Conservation (phyloP, 257 asterid species). For the Rhazya stricta region DNA sequence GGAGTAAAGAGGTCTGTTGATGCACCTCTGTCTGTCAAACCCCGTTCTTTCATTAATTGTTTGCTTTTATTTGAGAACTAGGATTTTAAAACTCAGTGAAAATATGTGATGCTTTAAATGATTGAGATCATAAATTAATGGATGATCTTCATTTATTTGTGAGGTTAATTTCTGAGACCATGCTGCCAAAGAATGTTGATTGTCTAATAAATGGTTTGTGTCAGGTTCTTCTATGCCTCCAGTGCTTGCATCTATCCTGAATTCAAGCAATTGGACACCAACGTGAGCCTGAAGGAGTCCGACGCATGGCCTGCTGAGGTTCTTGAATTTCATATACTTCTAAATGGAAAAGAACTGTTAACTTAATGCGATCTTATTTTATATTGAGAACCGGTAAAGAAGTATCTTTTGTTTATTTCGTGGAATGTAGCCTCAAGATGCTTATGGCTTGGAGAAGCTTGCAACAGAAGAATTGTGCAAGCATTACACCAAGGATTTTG, state of each 20-base stretch:
- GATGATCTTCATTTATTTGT: not conserved
- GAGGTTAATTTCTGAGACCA: not conserved
- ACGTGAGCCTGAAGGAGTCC: slow-evolving; percentile 90
- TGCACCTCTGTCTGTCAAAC: not conserved
- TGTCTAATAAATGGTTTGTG: slow-evolving; percentile 12
- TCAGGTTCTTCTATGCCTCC: slow-evolving; percentile 89
- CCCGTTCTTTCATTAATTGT: not conserved
- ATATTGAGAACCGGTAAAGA: not conserved
- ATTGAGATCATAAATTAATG: not conserved
- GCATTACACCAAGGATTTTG: slow-evolving; percentile 92
- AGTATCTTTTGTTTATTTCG: slow-evolving; percentile 8
- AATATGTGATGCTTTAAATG: not conserved
- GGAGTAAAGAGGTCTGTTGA: slow-evolving; percentile 63
- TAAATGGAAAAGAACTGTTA: not conserved
- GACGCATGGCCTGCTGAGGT: slow-evolving; percentile 99
- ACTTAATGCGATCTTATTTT: not conserved
- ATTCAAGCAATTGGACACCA: slow-evolving; percentile 84
- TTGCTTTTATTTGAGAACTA: not conserved
- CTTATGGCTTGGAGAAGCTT: slow-evolving; percentile 84
- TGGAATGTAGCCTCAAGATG: slow-evolving; percentile 81
- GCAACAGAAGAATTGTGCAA: slow-evolving; percentile 85
- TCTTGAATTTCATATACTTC: not conserved
- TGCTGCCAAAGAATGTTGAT: not conserved
- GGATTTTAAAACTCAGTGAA: not conserved
- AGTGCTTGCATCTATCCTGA: slow-evolving; percentile 94